Evolutionary conservation across 768 basidiomycete genomes (phyloP).

Genomic region (Termitomyces sp.): DNA sequence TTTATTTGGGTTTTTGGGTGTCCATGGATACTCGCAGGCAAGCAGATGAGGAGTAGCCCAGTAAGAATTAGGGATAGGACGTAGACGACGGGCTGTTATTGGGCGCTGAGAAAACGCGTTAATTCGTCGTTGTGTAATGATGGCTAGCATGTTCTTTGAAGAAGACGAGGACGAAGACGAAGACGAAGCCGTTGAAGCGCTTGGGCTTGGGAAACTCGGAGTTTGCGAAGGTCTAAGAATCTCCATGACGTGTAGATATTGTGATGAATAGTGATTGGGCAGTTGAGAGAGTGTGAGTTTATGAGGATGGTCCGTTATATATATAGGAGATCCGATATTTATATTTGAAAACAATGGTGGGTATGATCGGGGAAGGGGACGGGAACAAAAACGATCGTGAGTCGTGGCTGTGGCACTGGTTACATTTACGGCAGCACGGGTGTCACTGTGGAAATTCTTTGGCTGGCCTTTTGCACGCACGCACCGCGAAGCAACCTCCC

Average conservation of each 20-base stretch:
- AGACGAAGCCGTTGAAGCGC: not conserved
- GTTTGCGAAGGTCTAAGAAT: conserved; percentile 2
- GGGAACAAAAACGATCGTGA: conserved; percentile 1
- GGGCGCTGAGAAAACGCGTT: conserved; percentile 18
- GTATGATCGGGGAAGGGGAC: conserved; percentile 4
- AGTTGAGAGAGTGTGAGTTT: not conserved
- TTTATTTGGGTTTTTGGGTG: conserved; percentile 49
- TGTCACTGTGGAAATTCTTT: not conserved
- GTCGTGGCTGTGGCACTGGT: conserved; percentile 7
- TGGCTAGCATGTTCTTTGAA: conserved; percentile 15
- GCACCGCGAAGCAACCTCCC: not conserved
- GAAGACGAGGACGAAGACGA: not conserved
- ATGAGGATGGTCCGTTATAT: not conserved
- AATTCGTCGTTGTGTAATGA: conserved; percentile 11
- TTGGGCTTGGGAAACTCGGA: not conserved
- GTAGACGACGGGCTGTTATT: conserved; percentile 25
- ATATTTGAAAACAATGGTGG: not conserved
- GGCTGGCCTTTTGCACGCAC: not conserved
- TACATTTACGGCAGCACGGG: not conserved
- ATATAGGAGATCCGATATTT: not conserved
- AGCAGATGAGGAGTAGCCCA: conserved; percentile 74
- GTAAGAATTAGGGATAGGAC: conserved; percentile 82
- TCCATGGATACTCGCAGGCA: conserved; percentile 82
- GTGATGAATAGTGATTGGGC: not conserved
- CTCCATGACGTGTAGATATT: conserved; percentile 8